These are phyloP conservation scores for Quercus lobata DNA, from an alignment of 331 rosid genomes.

Conservation along the genomic window DNA sequence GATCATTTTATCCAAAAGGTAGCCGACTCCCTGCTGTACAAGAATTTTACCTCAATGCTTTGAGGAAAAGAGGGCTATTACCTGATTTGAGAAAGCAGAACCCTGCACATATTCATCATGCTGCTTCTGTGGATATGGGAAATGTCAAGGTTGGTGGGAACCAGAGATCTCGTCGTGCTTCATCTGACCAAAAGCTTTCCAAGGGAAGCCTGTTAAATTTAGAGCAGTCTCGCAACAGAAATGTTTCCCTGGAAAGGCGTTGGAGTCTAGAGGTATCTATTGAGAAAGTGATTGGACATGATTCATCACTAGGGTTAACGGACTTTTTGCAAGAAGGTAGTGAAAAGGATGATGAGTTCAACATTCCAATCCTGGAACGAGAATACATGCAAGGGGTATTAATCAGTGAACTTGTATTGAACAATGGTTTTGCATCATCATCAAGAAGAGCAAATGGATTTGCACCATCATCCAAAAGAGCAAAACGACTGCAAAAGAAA, in stretches of 20 bases:
- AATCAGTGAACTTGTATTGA: conserved; percentile 82
- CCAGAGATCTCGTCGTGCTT: conserved; percentile 49
- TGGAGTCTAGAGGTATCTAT: conserved; percentile 99
- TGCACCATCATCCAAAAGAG: conserved; percentile 56
- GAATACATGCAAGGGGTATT: conserved; percentile 99
- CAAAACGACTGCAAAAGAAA: conserved; percentile 65
- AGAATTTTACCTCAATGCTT: conserved; percentile 86
- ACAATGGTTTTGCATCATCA: conserved; percentile 56
- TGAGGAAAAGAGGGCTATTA: conserved; percentile 90
- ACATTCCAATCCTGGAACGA: conserved; percentile 75
- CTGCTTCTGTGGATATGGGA: conserved; percentile 68
- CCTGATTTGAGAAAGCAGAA: conserved; percentile 85
- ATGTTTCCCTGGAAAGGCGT: conserved; percentile 90
- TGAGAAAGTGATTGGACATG: conserved; percentile 78
- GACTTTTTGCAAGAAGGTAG: conserved; percentile 42
- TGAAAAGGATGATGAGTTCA: conserved; percentile 40
- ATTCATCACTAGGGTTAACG: conserved; percentile 42
- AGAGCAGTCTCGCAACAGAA: conserved; percentile 70
- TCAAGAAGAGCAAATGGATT: conserved; percentile 74
- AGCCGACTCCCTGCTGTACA: conserved; percentile 82
- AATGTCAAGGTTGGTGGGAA: conserved; percentile 53
- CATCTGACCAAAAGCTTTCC: conserved; percentile 48
- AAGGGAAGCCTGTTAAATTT: conserved; percentile 70
- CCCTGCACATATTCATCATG: conserved; percentile 76
- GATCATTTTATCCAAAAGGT: conserved; percentile 86